A percentile compares a stretch with the other conserved stretches of the same genome.
Conservation (phyloP, 2,329 filamentous ascomycete species). For the Talaromyces sp. region DNA sequence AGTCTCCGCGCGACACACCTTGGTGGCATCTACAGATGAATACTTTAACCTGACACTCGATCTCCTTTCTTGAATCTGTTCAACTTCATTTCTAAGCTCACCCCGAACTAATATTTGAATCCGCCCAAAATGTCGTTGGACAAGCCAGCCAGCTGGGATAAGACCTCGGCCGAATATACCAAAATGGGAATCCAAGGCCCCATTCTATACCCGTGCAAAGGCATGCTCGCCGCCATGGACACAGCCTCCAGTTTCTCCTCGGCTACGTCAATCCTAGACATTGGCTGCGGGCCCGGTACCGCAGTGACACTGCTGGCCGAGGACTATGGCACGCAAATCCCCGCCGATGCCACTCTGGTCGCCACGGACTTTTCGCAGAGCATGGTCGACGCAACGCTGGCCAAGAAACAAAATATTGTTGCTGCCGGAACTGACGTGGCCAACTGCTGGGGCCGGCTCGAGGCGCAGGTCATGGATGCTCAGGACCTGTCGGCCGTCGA, state of each 20-base stretch:
- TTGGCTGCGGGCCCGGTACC: slow-evolving; percentile 8
- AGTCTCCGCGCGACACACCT: neutral
- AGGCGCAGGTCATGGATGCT: slow-evolving; percentile 5
- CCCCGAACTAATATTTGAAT: no score
- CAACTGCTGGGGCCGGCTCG: slow-evolving; percentile 1
- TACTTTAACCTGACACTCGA: neutral
- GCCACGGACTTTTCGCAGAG: slow-evolving; percentile 7
- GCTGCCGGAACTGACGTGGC: neutral
- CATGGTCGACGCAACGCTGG: slow-evolving; percentile 6
- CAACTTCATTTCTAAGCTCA: no score
- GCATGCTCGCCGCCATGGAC: slow-evolving; percentile 5
- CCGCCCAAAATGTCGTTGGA: neutral
- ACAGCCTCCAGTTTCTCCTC: neutral
- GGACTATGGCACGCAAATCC: neutral
- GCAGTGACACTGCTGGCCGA: slow-evolving; percentile 5
- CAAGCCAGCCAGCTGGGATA: slow-evolving; percentile 7
- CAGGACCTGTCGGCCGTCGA: slow-evolving; percentile 3
- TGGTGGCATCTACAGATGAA: neutral
- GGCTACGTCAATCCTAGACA: slow-evolving; percentile 5
- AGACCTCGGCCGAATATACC: slow-evolving; percentile 3
- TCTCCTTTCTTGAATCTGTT: neutral
- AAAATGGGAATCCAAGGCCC: neutral
- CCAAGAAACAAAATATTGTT: neutral
- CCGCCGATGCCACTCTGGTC: neutral
- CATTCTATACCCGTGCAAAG: neutral